phyloP scores from a whole-genome alignment of 345 rosid species.

The Citrus medica region DNA sequence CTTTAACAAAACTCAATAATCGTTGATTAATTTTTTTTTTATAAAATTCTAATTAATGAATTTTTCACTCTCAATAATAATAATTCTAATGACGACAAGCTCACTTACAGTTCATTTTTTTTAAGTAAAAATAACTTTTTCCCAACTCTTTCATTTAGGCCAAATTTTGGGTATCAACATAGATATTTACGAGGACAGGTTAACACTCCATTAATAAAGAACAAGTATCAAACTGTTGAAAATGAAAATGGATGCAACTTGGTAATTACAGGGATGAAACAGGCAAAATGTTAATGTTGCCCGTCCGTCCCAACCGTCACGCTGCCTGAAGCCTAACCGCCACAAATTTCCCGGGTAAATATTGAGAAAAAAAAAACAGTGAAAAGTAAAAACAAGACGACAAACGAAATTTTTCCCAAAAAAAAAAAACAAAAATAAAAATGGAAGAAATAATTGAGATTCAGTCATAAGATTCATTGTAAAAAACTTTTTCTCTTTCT shows the following conservation, averaged over 20 bases:
- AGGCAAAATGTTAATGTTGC: not conserved
- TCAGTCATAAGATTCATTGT: constrained; percentile 20
- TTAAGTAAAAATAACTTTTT: no score
- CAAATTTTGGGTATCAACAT: no score
- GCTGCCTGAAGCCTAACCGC: constrained; percentile 1
- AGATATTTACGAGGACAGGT: no score
- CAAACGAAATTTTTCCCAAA: constrained; percentile 5
- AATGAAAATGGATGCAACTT: not conserved
- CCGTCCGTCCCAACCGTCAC: not conserved
- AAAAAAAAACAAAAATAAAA: not conserved
- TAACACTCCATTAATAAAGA: no score
- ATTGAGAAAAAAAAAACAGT: not conserved
- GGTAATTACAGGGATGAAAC: not conserved
- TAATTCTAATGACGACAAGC: rapidly evolving
- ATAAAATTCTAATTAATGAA: no score
- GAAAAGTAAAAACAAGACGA: constrained; percentile 2
- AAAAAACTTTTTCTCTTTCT: constrained; percentile 4
- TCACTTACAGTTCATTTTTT: no score
- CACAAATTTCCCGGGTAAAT: constrained; percentile 19
- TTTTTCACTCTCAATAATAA: rapidly evolving
- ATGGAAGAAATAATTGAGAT: not conserved
- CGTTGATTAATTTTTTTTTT: no score
- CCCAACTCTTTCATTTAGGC: no score
- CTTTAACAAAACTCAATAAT: no score
- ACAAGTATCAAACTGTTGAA: not conserved